Base-by-base conservation (phyloP, 164 flowering plant genomes). In the Berberis vulgaris region DNA sequence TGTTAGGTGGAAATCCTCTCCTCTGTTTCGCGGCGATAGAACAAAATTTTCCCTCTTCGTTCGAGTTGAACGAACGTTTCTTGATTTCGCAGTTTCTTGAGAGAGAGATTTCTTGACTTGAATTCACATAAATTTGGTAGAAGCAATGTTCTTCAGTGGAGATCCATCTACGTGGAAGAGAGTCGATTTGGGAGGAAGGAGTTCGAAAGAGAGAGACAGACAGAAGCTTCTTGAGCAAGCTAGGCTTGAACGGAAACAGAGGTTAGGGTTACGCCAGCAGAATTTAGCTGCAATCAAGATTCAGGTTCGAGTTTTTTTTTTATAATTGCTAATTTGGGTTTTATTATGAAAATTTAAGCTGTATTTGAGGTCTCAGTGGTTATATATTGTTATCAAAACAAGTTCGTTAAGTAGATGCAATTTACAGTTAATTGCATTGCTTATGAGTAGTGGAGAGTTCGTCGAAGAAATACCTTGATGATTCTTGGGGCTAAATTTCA, bases 111-210 rank as follows among this genome's bases (percentile, higher is more conserved):
- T 26, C 26, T 26, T 26, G 26, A 26, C 26, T 26, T 26, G 26
- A 0, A 26, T 26, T 26, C 26, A 26, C 26, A 26, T 47, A 1
- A 47, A 47, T 47, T 47, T 47, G 50, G 10, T 47, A 6, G 45
- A 59, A 62, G 57, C 7, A 26, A 93, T 94, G 96, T 88, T 78
- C 74, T 90, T 90, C 77, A 42, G 79, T 4, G 98, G 98, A 40
- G 97, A 94, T 81, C 68, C 97, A 6, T 80, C 92, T 52, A 69
- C 87, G 7, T 80, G 95, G 54, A 90, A 88, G 79, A 80, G 97
- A 70, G 98, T 94, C 12, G 97, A 87, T 81, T 82, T 94, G 58
- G 97, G 98, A 1, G 98, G 98, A 10, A 79, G 97, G 66, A 94
- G 98, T 59, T 77, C 92, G 26, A 94, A 90, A 71, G 98, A 94